Conservation (phyloP, 495 filamentous ascomycete species). For the Delitschia confertaspora region DNA sequence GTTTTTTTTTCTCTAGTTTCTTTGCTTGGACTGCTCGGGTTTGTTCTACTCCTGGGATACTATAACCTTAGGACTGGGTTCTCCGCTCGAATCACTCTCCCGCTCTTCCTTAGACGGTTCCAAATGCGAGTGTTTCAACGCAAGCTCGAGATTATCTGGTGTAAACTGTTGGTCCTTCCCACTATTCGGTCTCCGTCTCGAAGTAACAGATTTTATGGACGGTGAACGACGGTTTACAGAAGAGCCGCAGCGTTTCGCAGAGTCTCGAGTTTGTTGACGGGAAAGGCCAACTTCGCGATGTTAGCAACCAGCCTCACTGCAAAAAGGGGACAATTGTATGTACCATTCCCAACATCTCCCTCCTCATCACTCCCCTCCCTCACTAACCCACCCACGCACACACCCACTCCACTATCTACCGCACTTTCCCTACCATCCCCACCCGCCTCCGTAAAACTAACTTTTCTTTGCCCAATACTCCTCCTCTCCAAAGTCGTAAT, state of each 20-base stretch:
- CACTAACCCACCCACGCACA: constrained; percentile 6
- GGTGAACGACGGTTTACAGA: constrained; percentile 10
- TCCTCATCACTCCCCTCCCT: constrained; percentile 22
- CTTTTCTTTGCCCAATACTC: constrained; percentile 11
- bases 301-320: constrained; percentile 4
- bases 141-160: constrained; percentile 30
- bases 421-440: constrained; percentile 1
- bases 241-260: constrained; percentile 3
- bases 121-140: constrained; percentile 30
- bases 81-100: too few species aligned
- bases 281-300: constrained; percentile 22
- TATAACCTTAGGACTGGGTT: too few species aligned
- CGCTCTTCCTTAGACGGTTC: too few species aligned
- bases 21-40: too few species aligned
- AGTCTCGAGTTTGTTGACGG: constrained; percentile 19
- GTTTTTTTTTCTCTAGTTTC: too few species aligned
- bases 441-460: constrained; percentile 2
- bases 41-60: too few species aligned
- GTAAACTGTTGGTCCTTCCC: constrained; percentile 27
- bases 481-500: constrained; percentile 24
- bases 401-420: constrained; percentile 21
- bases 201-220: constrained; percentile 16
- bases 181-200: constrained; percentile 11
- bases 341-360: constrained; percentile 24
- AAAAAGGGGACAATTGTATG: constrained; percentile 3